A percentile compares a stretch with the other conserved stretches of the same genome.
phyloP scores from a whole-genome alignment of 73 alveolate genomes.

The Diophrys appendiculata region DNA sequence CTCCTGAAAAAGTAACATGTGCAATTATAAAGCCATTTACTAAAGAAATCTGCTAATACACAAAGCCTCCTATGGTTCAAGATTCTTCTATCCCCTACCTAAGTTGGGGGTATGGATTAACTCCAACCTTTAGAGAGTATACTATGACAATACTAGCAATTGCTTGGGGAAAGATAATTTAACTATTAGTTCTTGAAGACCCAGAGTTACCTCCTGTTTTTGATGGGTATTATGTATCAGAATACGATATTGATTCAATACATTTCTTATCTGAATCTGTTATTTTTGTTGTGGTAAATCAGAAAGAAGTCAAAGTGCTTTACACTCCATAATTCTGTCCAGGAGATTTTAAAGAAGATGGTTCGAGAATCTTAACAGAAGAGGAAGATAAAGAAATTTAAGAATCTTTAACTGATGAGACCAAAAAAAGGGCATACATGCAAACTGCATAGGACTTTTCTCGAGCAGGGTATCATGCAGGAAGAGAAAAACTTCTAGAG shows the following conservation, averaged over 20 bases:
- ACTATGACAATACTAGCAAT: slow-evolving; percentile 55
- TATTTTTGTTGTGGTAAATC: slow-evolving; percentile 41
- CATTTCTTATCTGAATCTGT: slow-evolving; percentile 50
- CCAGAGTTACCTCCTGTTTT: slow-evolving; percentile 13
- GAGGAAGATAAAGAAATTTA: slow-evolving; percentile 18
- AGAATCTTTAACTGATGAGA: background rate
- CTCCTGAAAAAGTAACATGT: background rate
- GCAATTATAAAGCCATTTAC: slow-evolving; percentile 10
- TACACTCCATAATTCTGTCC: slow-evolving; percentile 59
- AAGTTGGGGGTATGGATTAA: slow-evolving; percentile 65
- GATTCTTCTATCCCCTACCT: slow-evolving; percentile 30
- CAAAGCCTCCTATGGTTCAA: background rate
- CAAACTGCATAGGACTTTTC: slow-evolving; percentile 3
- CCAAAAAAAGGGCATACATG: background rate
- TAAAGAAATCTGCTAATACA: background rate
- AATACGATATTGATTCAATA: slow-evolving; percentile 30
- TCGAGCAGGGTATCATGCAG: background rate
- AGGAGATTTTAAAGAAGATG: slow-evolving; percentile 35
- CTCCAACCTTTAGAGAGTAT: slow-evolving; percentile 51
- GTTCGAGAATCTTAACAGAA: background rate
- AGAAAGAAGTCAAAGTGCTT: slow-evolving; percentile 50
- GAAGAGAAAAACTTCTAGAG: slow-evolving; percentile 7
- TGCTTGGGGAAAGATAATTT: slow-evolving; percentile 60
- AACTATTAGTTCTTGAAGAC: slow-evolving; percentile 32
- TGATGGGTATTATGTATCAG: slow-evolving; percentile 61